Conservation (phyloP, 345 rosid genomes). For the Brassica nigra region DNA sequence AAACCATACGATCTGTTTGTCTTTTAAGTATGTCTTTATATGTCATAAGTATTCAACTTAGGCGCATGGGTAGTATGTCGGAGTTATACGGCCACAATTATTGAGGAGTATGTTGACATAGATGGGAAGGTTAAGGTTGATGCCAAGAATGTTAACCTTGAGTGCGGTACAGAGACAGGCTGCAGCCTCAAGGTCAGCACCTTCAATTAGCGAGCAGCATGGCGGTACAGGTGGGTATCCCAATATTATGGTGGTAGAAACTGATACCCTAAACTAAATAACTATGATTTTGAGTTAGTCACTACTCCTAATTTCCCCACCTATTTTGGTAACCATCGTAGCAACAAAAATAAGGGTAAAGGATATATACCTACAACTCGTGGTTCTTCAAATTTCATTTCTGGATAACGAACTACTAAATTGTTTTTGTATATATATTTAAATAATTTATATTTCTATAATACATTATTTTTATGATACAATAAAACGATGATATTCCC, state of each 20-base stretch:
- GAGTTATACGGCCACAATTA: background rate
- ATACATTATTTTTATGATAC: no score
- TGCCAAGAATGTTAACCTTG: background rate
- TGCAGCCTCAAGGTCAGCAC: background rate
- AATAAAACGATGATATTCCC: background rate
- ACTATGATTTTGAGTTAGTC: background rate
- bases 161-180: background rate
- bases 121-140: background rate
- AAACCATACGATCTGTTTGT: background rate
- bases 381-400: no score
- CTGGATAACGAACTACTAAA: background rate
- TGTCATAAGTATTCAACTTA: background rate
- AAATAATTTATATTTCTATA: no score
- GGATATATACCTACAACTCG: background rate
- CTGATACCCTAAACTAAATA: no score
- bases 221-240: background rate
- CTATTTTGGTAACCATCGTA: background rate
- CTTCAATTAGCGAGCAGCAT: background rate
- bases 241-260: background rate
- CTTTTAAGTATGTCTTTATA: background rate
- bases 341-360: background rate
- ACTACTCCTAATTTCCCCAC: no score
- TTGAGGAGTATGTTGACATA: background rate
- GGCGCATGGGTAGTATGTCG: background rate
- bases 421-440: no score